Conservation (phyloP, 2,329 filamentous ascomycete genomes). For the Alternaria rosae region DNA sequence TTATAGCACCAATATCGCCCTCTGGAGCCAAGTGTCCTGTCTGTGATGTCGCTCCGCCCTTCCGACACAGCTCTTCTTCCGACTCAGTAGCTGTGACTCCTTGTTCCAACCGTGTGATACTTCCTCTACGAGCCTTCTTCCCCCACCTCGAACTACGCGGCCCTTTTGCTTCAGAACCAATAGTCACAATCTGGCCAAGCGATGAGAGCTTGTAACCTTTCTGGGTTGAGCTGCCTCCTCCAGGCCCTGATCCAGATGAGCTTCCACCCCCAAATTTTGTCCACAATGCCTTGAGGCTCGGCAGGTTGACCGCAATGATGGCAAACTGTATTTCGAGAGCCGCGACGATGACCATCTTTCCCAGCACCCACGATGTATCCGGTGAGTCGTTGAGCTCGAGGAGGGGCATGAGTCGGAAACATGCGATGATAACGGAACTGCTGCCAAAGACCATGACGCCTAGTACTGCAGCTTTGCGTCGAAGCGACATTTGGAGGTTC, state of each 20-base stretch:
- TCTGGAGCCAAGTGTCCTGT: not conserved
- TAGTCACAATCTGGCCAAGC: not conserved
- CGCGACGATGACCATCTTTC: constrained; percentile 44
- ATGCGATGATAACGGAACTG: constrained; percentile 32
- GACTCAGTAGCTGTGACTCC: not conserved
- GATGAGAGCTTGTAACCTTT: not conserved
- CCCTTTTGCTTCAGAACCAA: not conserved
- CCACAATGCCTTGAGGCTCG: constrained; percentile 43
- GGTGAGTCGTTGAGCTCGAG: constrained; percentile 30
- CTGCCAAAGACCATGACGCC: constrained; percentile 38
- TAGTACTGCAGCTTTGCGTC: constrained; percentile 29
- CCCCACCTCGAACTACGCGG: not conserved
- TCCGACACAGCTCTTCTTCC: not conserved
- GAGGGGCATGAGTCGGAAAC: constrained; percentile 30
- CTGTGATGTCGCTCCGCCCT: not conserved
- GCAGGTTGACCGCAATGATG: constrained; percentile 45
- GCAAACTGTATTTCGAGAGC: constrained; percentile 44
- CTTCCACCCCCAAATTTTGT: constrained; percentile 8
- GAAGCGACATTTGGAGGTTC: constrained; percentile 26
- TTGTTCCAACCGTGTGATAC: constrained; percentile 1
- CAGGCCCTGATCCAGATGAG: not conserved
- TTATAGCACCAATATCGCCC: not conserved
- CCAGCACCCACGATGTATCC: constrained; percentile 40
- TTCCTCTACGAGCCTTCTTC: not conserved
- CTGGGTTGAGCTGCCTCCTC: not conserved